Evolutionary conservation across 1,284 basidiomycete genomes (phyloP), one percentile per base, ranked within the genome.

Genomic region (Phlebopus sp.): DNA sequence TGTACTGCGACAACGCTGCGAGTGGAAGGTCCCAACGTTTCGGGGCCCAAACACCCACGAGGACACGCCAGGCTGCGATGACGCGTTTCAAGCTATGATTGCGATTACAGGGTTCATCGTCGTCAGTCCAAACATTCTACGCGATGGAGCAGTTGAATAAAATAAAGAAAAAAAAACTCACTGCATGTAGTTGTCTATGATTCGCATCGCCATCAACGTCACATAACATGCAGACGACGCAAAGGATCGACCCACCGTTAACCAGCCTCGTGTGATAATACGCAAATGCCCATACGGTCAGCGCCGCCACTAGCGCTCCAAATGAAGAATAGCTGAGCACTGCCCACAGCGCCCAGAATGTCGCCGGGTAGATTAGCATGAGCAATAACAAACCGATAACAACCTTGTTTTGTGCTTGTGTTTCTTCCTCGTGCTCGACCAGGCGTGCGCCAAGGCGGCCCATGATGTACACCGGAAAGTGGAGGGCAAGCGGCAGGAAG

Each of bases 351-450:
- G 83, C 30, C 64, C 90, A 82, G 72, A 96, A 96, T 29, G 83
- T 68, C 15, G 81, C 65, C n/a, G 90, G 86, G 70, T 95, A 96
- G 37, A 87, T 82, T 57, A 91, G 64, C 52, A 90, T 63, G 38
- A 86, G 72, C 43, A 92, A 78, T 40, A 94, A 60, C 19, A 96
- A 64, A 1, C 91, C 90, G 55, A 94, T 84, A 11, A 89, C 82
- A 36, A 95, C 82, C 72, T 97, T 95, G 71, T 88, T 94, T 72
- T 95, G 91, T 31, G 92, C 93, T 68, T 92, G 89, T 4, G 90
- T 88, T 67, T 96, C 93, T 62, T 91, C 89, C 67, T 97, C 94
- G 56, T 93, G 83, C 60, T 91, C 82, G 15, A 79, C 87, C 30
- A 94, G 70, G 37, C 77, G 72, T 4, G 86, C 89, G 39, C 89